A percentile compares a stretch with the other conserved stretches of the same genome.
These are phyloP conservation scores for Penicillium longicatenatum DNA, from an alignment of 495 filamentous ascomycete genomes.

Conservation along the genomic window DNA sequence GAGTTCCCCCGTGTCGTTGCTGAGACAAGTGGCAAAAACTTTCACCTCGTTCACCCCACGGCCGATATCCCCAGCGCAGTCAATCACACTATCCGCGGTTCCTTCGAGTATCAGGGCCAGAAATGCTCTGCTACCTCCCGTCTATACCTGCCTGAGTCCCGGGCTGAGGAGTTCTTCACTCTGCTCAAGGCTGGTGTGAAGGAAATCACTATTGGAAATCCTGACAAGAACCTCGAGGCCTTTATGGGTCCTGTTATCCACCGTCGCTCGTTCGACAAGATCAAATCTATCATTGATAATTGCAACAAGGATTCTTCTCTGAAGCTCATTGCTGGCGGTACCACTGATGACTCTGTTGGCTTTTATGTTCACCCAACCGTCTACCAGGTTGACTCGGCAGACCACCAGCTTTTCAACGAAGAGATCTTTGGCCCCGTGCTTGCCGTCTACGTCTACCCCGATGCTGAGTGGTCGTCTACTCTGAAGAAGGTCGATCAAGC, in stretches of 20 bases:
- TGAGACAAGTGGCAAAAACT: slow-evolving; percentile 92
- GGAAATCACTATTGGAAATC: slow-evolving; percentile 55
- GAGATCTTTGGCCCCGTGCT: slow-evolving; percentile 82
- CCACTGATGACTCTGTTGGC: slow-evolving; percentile 66
- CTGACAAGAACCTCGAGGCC: slow-evolving; percentile 59
- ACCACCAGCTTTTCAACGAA: slow-evolving; percentile 65
- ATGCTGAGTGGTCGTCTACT: slow-evolving; percentile 53
- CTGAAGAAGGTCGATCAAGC: slow-evolving; percentile 60
- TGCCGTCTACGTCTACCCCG: slow-evolving; percentile 70
- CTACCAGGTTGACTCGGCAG: slow-evolving; percentile 60
- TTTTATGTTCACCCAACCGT: slow-evolving; percentile 76
- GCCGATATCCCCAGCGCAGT: slow-evolving; percentile 78
- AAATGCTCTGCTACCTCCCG: slow-evolving; percentile 86
- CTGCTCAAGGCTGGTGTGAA: slow-evolving; percentile 48
- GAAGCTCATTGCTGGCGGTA: slow-evolving; percentile 66
- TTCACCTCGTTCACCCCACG: slow-evolving; percentile 75
- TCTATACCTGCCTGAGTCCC: slow-evolving; percentile 68
- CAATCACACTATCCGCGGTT: slow-evolving; percentile 78
- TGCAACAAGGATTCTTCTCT: slow-evolving; percentile 66
- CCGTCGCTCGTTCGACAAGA: slow-evolving; percentile 67
- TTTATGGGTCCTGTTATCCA: slow-evolving; percentile 84
- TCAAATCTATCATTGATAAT: slow-evolving; percentile 64
- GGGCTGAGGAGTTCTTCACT: slow-evolving; percentile 61
- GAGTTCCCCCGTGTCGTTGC: slow-evolving; percentile 81
- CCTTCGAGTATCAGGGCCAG: slow-evolving; percentile 90